phyloP scores from a whole-genome alignment of 768 basidiomycete genomes.

The Lactarius evosmus region DNA sequence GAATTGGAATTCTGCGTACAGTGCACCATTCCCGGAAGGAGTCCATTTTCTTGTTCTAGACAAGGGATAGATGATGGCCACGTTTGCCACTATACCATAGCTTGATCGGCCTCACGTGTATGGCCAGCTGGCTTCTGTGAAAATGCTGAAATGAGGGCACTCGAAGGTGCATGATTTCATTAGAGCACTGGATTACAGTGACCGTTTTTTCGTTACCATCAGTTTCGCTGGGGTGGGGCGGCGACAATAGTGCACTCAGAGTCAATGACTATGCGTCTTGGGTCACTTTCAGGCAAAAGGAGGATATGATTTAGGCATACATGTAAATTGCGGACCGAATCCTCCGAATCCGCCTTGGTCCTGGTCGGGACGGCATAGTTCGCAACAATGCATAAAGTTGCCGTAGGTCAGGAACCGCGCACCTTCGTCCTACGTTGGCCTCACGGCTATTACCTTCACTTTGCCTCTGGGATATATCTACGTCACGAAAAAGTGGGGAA shows the following conservation, averaged over 20 bases:
- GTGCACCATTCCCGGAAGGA: not conserved
- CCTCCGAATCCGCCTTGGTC: not conserved
- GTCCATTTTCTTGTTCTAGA: not conserved
- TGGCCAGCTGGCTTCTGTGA: not conserved
- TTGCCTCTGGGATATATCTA: not conserved
- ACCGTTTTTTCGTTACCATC: not conserved
- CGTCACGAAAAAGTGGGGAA: not conserved
- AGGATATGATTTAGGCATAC: not conserved
- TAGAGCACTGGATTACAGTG: no score
- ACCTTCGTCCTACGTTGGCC: not conserved
- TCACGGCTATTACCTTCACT: not conserved
- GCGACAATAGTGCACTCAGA: not conserved
- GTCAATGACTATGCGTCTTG: not conserved
- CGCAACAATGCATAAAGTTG: not conserved
- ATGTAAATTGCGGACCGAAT: constrained; percentile 1
- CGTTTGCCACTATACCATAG: not conserved
- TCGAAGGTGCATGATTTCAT: not conserved
- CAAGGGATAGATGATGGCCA: not conserved
- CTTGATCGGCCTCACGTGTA: not conserved
- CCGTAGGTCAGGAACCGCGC: constrained; percentile 10
- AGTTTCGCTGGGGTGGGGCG: not conserved
- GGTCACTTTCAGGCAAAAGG: not conserved
- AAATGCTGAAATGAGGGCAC: not conserved
- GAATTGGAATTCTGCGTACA: not conserved
- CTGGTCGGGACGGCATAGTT: not conserved